Evolutionary conservation across 1,284 basidiomycete species (phyloP), one percentile per base, ranked within the genome.

Genomic region (Inonotus hispidus): DNA sequence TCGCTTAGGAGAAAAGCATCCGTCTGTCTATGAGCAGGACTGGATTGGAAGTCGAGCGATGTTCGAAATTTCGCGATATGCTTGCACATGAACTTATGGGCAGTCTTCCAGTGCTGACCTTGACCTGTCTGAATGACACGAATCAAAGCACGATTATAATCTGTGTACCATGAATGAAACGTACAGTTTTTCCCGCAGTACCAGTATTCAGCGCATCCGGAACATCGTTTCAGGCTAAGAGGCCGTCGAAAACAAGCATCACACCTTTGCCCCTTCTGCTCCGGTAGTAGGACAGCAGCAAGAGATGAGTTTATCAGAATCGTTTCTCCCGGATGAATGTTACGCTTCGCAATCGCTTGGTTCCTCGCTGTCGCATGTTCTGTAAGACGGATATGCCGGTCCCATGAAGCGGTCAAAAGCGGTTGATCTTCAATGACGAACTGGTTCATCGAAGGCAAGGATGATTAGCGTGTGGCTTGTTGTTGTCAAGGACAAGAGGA

Each of bases 51-150:
- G 41, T 66, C 69, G 1, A 64, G 59, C 5, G 83, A 82, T 16
- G 77, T 72, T 2, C 71, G 72, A 64, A 77, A 87, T 1, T 67
- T 61, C 59, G 79, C 76, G 65, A 82, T 75, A 7, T 65, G 61
- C 69, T 82, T 87, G 80, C 88, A 91, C 29, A 90, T 77, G 52
- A 77, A 78, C 65, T 77, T 83, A 69, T 92, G 87, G 66, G 82
- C 79, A 0, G 73, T 66, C 50, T 77, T 78, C 88, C 88, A 91
- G 57, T 89, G 82, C 29, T 68, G 56, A n/a, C 61, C 73, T 68
- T 92, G 88, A 72, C 88, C 88, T 90, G 68, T 13, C 43, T 53
- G 29, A 23, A 23, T 19, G 53, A 38, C 50, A 32, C 27, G 29
- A 23, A 23, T 23, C 13, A 7, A 49, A 21, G 25, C 25, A 32